Conservation (phyloP, 768 basidiomycete species). For the Leccinellum rugosiceps region DNA sequence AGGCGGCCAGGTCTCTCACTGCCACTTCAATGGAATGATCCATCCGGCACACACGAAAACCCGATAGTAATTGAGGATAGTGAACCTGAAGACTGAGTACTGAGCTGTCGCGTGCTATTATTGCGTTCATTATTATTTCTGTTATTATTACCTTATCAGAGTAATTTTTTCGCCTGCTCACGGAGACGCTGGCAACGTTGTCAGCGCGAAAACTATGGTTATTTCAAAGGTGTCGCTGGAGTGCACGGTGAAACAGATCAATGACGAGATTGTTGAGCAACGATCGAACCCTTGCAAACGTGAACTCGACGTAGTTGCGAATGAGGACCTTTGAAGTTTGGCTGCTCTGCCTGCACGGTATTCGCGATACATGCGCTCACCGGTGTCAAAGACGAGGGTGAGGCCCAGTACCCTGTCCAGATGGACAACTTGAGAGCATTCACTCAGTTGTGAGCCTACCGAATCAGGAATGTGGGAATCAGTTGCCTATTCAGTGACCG, state of each 20-base stretch:
- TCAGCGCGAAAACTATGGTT: neutral
- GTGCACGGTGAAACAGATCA: neutral
- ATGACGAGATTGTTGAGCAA: slow-evolving; percentile 2
- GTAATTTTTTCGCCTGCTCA: neutral
- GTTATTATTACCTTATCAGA: neutral
- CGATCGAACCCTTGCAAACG: too few species aligned
- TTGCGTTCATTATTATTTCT: neutral
- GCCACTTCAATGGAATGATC: neutral
- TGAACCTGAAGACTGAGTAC: slow-evolving; percentile 13
- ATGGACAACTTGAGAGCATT: too few species aligned
- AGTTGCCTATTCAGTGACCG: neutral
- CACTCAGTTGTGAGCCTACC: neutral
- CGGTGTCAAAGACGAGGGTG: too few species aligned
- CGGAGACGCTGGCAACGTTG: neutral
- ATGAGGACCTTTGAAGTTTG: too few species aligned
- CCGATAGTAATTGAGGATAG: slow-evolving; percentile 27
- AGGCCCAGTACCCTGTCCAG: too few species aligned
- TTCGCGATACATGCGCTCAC: slow-evolving; percentile 79
- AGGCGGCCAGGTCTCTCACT: slow-evolving; percentile 5
- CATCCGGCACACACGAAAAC: slow-evolving; percentile 14
- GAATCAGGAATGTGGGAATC: slow-evolving; percentile 3
- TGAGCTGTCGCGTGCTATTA: slow-evolving; percentile 1
- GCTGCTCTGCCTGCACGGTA: slow-evolving; percentile 70
- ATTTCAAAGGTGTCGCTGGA: slow-evolving; percentile 18
- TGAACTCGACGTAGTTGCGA: slow-evolving; percentile 65